A percentile compares a stretch with the other conserved stretches of the same genome.
Evolutionary conservation across 768 basidiomycete genomes (phyloP).

Genomic region (Aureoboletus auriporus): DNA sequence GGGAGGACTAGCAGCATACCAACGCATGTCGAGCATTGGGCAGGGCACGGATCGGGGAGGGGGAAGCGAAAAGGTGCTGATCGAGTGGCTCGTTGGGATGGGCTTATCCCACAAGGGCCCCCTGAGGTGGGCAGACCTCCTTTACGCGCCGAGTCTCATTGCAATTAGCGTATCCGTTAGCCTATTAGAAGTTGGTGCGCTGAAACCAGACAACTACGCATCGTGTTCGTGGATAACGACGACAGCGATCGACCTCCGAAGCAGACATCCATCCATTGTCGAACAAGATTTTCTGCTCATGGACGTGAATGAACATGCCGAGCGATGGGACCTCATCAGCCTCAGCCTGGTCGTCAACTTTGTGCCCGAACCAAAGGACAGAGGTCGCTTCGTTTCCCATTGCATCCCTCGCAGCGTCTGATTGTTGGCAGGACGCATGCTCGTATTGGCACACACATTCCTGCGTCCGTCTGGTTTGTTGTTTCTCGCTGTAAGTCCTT

Average conservation of each 20-base stretch:
- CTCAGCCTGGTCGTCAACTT: conserved; percentile 91
- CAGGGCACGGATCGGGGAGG: conserved; percentile 82
- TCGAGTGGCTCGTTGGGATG: conserved; percentile 68
- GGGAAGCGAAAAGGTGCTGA: conserved; percentile 78
- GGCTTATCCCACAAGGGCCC: conserved; percentile 27
- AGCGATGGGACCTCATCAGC: conserved; percentile 75
- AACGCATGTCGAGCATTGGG: conserved; percentile 77
- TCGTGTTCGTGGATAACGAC: conserved; percentile 68
- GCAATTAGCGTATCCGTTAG: conserved; percentile 34
- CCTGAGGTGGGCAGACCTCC: conserved; percentile 29
- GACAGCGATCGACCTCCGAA: conserved; percentile 78
- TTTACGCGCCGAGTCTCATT: neutral
- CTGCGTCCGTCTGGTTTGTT: conserved; percentile 53
- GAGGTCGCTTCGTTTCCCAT: conserved; percentile 48
- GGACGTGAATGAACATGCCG: conserved; percentile 44
- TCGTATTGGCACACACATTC: conserved; percentile 55
- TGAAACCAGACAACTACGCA: conserved; percentile 78
- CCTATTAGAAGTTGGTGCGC: conserved; percentile 84
- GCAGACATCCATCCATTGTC: conserved; percentile 75
- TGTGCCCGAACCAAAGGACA: conserved; percentile 64
- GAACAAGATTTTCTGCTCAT: conserved; percentile 84
- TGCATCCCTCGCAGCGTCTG: neutral
- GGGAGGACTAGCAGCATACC: conserved; percentile 81
- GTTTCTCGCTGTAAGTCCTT: conserved; percentile 61
- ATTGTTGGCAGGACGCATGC: conserved; percentile 58